These are phyloP conservation scores for Globisporangium irregulare DNA, from an alignment of 352 stramenopile genomes.

Conservation along the genomic window DNA sequence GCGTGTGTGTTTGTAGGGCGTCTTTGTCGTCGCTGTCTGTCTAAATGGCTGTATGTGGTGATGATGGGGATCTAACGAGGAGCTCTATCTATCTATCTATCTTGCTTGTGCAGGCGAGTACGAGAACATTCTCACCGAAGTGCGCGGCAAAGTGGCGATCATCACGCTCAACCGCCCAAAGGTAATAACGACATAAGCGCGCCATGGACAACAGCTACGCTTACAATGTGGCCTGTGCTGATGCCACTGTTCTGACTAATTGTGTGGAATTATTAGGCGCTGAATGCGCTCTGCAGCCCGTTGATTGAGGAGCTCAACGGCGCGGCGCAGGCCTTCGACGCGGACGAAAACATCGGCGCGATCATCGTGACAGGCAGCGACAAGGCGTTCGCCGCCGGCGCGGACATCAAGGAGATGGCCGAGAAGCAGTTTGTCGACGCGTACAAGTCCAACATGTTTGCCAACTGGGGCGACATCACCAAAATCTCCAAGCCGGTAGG, in stretches of 20 bases:
- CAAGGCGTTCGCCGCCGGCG: constrained; percentile 96
- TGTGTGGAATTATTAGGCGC: constrained; percentile 40
- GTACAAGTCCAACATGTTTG: constrained; percentile 97
- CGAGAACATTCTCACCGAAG: constrained; percentile 86
- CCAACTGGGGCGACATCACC: constrained; percentile 95
- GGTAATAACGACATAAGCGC: constrained; percentile 18
- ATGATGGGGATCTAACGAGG: not conserved
- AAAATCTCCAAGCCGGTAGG: constrained; percentile 91
- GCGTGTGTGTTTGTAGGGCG: not conserved
- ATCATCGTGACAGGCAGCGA: constrained; percentile 96
- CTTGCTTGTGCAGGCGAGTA: constrained; percentile 53
- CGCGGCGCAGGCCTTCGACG: constrained; percentile 90
- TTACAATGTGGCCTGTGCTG: not conserved
- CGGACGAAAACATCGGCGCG: constrained; percentile 90
- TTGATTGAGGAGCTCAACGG: constrained; percentile 95
- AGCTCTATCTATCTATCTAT: not conserved
- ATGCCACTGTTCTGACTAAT: not conserved
- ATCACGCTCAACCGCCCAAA: constrained; percentile 97
- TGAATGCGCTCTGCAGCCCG: constrained; percentile 96
- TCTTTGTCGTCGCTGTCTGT: not conserved
- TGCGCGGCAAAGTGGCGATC: constrained; percentile 89
- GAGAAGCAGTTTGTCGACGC: constrained; percentile 90
- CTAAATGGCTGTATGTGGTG: not conserved
- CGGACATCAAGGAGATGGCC: constrained; percentile 98
- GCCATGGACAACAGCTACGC: too few relatives aligned